These are phyloP conservation scores for Infundibulicybe gibba DNA, from an alignment of 768 basidiomycete species.

Conservation along the genomic window DNA sequence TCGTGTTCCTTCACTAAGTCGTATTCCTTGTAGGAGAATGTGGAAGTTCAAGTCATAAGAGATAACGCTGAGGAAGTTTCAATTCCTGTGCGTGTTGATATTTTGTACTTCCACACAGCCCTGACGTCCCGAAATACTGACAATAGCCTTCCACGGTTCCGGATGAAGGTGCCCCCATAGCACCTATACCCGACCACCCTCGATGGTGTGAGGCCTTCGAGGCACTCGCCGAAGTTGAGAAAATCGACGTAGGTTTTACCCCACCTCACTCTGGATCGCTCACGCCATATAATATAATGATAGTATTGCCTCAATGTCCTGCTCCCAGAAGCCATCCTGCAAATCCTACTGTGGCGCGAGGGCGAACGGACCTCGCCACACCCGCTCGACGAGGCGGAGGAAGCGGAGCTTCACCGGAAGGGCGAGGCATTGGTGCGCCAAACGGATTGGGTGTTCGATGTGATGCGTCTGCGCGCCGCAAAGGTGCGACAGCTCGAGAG, in stretches of 20 bases:
- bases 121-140: neutral
- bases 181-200: conserved; percentile 7
- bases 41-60: no score
- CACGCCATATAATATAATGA: neutral
- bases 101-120: neutral
- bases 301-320: conserved; percentile 75
- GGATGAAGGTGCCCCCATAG: conserved; percentile 1
- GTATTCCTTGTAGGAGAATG: no score
- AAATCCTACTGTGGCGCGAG: conserved; percentile 70
- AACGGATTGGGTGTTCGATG: conserved; percentile 69
- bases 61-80: no score
- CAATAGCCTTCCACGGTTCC: neutral
- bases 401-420: conserved; percentile 47
- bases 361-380: conserved; percentile 50
- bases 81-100: neutral
- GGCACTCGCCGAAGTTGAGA: conserved; percentile 38
- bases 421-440: conserved; percentile 46
- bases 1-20: no score
- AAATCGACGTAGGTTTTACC: conserved; percentile 41
- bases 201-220: conserved; percentile 41
- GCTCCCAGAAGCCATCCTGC: conserved; percentile 66
- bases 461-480: conserved; percentile 39
- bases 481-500: conserved; percentile 15
- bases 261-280: no score
- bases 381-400: conserved; percentile 50